Base-by-base conservation (phyloP, 2,329 filamentous ascomycete species). In the Septoria linicola region DNA sequence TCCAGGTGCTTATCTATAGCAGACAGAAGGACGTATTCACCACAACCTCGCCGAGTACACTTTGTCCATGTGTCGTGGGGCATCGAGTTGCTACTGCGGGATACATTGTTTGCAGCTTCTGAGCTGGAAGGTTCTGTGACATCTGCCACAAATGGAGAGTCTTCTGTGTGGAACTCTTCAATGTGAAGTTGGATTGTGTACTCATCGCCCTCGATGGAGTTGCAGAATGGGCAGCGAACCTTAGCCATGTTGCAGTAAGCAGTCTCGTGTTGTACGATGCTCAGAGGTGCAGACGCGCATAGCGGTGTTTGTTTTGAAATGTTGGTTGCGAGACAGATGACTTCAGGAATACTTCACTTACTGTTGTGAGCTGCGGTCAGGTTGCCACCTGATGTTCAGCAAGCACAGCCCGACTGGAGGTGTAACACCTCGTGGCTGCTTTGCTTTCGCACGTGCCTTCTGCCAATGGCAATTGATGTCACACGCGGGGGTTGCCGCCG, bases 1-100 rank as follows among this genome's bases (percentile, higher is more conserved):
- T 74, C 68, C 45, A 76, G 64, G 63, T 77, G 75, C 41, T 77
- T 72, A 59, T 75, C 72, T 48, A 72, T 67, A 41, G 74, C 72
- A 17, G 59, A 55, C 19, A 74, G 57, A 46, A 67, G 63, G 47
- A 77, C 59, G 43, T 69, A 57, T 55, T 77, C 73, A 49, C 69
- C 69, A 63, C 74, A 76, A 39, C 71, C 67, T 19, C 64, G 57
- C 41, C 72, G 66, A 7, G 73, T 71, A 59, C 75, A 76, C 51
- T 64, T 64, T 25, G 70, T 68, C 57, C 62, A 69, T 16, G 54
- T 48, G 21, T 57, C 52, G 30, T 49, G 53, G 4, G 49, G 57
- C 55, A 53, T 60, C 21, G 50, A 53, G 30, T 37, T 51, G 40
- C 21, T 43, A 43, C 20, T 49, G 32, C 14, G 20, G 16, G 48